Conservation (phyloP, 2,329 filamentous ascomycete genomes). For the Coniella lustricola region DNA sequence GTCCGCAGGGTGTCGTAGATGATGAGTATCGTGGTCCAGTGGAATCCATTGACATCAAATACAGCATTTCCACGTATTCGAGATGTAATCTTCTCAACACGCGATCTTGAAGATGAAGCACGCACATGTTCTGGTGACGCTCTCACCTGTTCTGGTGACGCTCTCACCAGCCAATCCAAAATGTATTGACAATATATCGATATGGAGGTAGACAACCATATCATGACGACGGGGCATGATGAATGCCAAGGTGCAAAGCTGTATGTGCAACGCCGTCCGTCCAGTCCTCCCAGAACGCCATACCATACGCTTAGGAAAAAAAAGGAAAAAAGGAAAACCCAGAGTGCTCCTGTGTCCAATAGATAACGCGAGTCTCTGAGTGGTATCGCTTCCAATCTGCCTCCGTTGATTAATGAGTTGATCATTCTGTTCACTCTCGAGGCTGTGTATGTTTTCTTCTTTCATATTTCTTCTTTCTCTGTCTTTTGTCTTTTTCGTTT, state of each 20-base stretch:
- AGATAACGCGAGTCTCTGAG: slow-evolving; percentile 3
- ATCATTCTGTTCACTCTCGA: slow-evolving; percentile 3
- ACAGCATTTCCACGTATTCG: too few species aligned
- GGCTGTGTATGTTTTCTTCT: neutral
- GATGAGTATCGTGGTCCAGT: neutral
- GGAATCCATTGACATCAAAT: too few species aligned
- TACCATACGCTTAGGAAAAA: slow-evolving; percentile 1
- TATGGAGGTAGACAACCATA: slow-evolving; percentile 16
- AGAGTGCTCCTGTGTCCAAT: slow-evolving; percentile 4
- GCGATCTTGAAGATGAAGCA: too few species aligned
- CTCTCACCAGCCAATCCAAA: neutral
- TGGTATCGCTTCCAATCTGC: slow-evolving; percentile 2
- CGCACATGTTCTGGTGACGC: too few species aligned
- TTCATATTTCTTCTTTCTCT: neutral
- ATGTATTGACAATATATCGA: neutral
- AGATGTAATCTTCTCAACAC: too few species aligned
- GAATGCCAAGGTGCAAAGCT: slow-evolving; percentile 6
- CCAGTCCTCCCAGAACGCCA: slow-evolving; percentile 13
- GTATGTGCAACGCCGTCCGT: neutral
- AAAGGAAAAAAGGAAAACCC: too few species aligned
- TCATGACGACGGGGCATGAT: slow-evolving; percentile 2
- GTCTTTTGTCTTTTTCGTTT: too few species aligned
- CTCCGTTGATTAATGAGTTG: slow-evolving; percentile 16
- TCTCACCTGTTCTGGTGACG: neutral
- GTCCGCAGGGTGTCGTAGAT: slow-evolving; percentile 38